A percentile compares a stretch with the other conserved stretches of the same genome.
phyloP scores from a whole-genome alignment of 176 grass and related monocot species.

The Musa beccarii region DNA sequence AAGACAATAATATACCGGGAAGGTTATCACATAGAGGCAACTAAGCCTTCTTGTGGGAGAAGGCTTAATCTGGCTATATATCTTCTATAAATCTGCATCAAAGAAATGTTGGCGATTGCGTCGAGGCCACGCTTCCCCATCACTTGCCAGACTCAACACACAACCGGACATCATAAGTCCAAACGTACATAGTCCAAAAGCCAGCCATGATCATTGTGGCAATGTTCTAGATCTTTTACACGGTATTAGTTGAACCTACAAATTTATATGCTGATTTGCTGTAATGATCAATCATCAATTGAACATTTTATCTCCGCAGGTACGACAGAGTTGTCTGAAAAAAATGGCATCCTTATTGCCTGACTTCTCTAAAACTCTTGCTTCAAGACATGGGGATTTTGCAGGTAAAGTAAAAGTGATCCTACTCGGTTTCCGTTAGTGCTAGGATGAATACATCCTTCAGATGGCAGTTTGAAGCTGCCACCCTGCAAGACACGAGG shows the following conservation, averaged over 20 bases:
- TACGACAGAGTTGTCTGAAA: not conserved
- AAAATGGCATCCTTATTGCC: not conserved
- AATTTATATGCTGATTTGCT: not conserved
- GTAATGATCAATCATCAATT: not conserved
- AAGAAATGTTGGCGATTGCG: too few species aligned
- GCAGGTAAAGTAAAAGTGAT: not conserved
- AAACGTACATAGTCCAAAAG: too few species aligned
- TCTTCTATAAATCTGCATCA: too few species aligned
- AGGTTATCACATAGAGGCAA: too few species aligned
- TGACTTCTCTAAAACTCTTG: not conserved
- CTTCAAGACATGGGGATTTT: not conserved
- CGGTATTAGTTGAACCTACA: not conserved
- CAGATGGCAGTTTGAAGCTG: slow-evolving; percentile 64
- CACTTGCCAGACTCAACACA: too few species aligned
- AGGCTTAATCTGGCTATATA: too few species aligned
- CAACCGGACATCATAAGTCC: too few species aligned
- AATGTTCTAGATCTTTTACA: not conserved
- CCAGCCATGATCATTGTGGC: not conserved
- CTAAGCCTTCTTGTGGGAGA: too few species aligned
- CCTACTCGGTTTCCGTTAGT: not conserved
- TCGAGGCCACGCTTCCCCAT: too few species aligned
- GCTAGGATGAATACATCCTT: slow-evolving; percentile 65
- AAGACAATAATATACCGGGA: too few species aligned
- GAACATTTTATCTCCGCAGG: not conserved
- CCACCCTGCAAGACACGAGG: slow-evolving; percentile 57